Percentiles rank a stretch among this genome's conserved stretches.
These are phyloP conservation scores for Phalaenopsis aphrodite DNA, from an alignment of 106 monocot genomes.

Conservation along the genomic window DNA sequence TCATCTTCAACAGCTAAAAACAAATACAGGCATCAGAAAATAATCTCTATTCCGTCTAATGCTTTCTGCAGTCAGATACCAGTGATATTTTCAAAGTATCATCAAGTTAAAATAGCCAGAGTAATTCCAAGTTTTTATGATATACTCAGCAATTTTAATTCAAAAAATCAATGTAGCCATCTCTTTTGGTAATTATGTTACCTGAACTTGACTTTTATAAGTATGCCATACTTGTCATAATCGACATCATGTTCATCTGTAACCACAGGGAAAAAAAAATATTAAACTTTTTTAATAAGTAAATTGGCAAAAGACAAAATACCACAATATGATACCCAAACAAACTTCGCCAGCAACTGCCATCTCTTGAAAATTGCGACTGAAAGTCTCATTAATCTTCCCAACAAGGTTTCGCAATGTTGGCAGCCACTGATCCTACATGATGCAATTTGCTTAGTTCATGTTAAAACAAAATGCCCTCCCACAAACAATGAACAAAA, in stretches of 20 bases:
- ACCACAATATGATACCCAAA: conserved; percentile 43
- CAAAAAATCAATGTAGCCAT: background rate
- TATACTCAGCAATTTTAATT: background rate
- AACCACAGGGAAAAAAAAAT: background rate
- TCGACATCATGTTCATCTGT: conserved; percentile 90
- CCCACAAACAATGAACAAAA: background rate
- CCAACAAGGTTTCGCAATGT: conserved; percentile 64
- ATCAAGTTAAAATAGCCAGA: background rate
- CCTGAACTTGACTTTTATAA: conserved; percentile 98
- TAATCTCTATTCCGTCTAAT: background rate
- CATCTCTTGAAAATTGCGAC: conserved; percentile 97
- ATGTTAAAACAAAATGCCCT: background rate
- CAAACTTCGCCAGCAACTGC: conserved; percentile 98
- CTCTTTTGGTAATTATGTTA: conserved; percentile 13
- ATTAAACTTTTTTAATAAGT: background rate
- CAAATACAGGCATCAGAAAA: background rate
- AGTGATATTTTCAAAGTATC: background rate
- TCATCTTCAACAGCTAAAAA: too few species aligned
- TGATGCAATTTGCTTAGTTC: background rate
- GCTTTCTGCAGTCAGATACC: background rate
- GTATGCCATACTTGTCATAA: conserved; percentile 91
- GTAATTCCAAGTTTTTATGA: background rate
- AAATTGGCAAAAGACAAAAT: background rate
- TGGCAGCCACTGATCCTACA: conserved; percentile 81
- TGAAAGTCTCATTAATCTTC: conserved; percentile 89